Evolutionary conservation across 2,329 filamentous ascomycete species (phyloP).

Genomic region (Alternaria sp.): DNA sequence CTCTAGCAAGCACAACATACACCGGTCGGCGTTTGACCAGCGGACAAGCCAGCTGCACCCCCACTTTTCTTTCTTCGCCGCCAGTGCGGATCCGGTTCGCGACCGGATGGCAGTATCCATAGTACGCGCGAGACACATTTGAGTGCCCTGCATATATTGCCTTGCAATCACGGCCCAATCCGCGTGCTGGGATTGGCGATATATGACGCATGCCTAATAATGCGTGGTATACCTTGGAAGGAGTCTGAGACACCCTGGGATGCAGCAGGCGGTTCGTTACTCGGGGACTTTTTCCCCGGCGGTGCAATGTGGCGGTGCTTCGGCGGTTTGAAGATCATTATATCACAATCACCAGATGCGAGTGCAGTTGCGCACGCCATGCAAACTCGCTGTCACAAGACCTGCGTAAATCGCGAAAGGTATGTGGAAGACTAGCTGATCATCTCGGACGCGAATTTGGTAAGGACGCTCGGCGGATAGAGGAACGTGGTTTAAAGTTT

Average conservation of each 20-base stretch:
- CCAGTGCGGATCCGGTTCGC: constrained; percentile 20
- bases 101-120: not conserved
- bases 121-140: not conserved
- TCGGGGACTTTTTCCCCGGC: not conserved
- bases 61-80: constrained; percentile 11
- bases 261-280: not conserved
- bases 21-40: constrained; percentile 11
- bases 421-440: not conserved
- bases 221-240: not conserved
- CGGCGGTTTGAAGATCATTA: constrained; percentile 10
- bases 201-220: constrained; percentile 2
- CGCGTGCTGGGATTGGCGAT: not conserved
- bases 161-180: constrained; percentile 5
- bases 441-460: not conserved
- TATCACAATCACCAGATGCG: not conserved
- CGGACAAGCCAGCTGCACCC: not conserved
- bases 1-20: not conserved
- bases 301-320: constrained; percentile 13
- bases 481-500: constrained; percentile 17
- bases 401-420: not conserved
- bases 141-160: constrained; percentile 13
- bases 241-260: not conserved
- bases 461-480: constrained; percentile 1
- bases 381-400: not conserved
- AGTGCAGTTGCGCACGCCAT: not conserved